Evolutionary conservation across 2,329 filamentous ascomycete genomes (phyloP).

Genomic region (Xylaria sp.): DNA sequence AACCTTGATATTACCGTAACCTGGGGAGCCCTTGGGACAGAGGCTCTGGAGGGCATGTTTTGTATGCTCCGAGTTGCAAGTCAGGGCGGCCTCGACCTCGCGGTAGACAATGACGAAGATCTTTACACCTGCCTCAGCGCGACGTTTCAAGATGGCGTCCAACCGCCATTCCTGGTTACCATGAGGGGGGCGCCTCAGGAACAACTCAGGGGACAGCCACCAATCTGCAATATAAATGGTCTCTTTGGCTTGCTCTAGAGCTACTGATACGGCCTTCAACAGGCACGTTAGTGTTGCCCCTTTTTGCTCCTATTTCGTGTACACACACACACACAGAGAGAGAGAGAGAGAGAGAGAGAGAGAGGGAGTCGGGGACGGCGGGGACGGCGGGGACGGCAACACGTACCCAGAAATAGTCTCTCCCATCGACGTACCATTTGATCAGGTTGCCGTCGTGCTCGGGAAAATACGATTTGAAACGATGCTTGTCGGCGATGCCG

Average conservation of each 20-base stretch:
- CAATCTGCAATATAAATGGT: conserved; percentile 96
- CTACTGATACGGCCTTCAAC: conserved; percentile 77
- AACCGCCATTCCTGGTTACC: conserved; percentile 86
- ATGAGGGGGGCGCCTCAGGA: conserved; percentile 84
- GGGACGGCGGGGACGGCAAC: not conserved
- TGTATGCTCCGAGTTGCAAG: conserved; percentile 92
- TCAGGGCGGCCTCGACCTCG: conserved; percentile 82
- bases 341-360: no score
- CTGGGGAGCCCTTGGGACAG: conserved; percentile 82
- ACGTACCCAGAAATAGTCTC: conserved; percentile 87
- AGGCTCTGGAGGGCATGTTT: conserved; percentile 84
- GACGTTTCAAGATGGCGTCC: conserved; percentile 86
- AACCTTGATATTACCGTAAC: conserved; percentile 86
- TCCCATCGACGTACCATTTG: conserved; percentile 97
- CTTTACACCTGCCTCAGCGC: conserved; percentile 91
- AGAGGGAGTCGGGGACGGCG: no score
- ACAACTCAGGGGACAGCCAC: conserved; percentile 93
- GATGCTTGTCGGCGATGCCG: conserved; percentile 75
- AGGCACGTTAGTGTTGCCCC: conserved; percentile 9
- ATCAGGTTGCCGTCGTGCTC: conserved; percentile 84
- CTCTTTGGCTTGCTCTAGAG: conserved; percentile 89
- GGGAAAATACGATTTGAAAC: conserved; percentile 91
- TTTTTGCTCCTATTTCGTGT: not conserved
- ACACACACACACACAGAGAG: no score
- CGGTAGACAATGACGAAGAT: conserved; percentile 95